phyloP scores from a whole-genome alignment of 495 filamentous ascomycete genomes.

The Podospora tetraspora region DNA sequence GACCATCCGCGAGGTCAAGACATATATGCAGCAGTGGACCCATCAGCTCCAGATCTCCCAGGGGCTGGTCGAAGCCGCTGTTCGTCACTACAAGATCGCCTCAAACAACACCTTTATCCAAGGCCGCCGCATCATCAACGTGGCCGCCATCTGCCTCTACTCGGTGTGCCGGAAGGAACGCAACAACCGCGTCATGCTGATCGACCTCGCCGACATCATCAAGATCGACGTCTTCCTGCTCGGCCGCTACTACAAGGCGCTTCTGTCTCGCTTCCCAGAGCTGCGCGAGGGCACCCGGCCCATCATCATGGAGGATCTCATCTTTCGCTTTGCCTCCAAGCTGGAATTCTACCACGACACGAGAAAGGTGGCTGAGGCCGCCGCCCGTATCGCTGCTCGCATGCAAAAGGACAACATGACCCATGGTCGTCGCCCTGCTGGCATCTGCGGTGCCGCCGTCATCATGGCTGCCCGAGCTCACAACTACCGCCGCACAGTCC shows the following conservation, averaged over 20 bases:
- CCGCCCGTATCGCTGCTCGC: slow-evolving; percentile 74
- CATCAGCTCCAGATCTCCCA: slow-evolving; percentile 52
- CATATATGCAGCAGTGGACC: slow-evolving; percentile 40
- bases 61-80: slow-evolving; percentile 54
- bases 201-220: slow-evolving; percentile 87
- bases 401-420: slow-evolving; percentile 98
- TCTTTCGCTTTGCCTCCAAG: slow-evolving; percentile 80
- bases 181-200: slow-evolving; percentile 69
- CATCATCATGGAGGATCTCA: slow-evolving; percentile 77
- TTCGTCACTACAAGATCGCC: slow-evolving; percentile 73
- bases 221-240: slow-evolving; percentile 89
- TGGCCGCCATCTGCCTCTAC: slow-evolving; percentile 82
- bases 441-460: slow-evolving; percentile 88
- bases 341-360: slow-evolving; percentile 79
- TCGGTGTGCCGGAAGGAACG: slow-evolving; percentile 67
- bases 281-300: slow-evolving; percentile 44
- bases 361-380: slow-evolving; percentile 77
- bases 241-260: slow-evolving; percentile 71
- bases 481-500: slow-evolving; percentile 85
- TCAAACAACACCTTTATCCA: slow-evolving; percentile 76
- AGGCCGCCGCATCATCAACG: slow-evolving; percentile 77
- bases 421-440: slow-evolving; percentile 83
- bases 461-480: slow-evolving; percentile 95
- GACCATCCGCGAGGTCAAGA: slow-evolving; percentile 57
- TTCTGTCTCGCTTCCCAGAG: slow-evolving; percentile 62